Base-by-base conservation (phyloP, 2,329 filamentous ascomycete genomes). In the Cercospora canescens region DNA sequence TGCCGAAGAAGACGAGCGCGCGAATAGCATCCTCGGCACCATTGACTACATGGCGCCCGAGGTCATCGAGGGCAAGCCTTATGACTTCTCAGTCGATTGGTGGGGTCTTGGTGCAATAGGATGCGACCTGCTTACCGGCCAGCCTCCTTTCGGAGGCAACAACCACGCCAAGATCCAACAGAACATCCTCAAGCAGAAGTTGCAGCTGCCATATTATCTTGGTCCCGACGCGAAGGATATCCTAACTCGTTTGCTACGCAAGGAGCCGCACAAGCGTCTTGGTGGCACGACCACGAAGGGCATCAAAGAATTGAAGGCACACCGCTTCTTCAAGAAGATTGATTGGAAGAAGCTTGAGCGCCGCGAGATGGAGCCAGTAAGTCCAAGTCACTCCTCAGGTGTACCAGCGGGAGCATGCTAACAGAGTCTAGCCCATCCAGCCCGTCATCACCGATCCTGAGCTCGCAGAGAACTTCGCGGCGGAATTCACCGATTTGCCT, bases 11-110 rank as follows among this genome's bases (percentile, higher is more conserved):
- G 85, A 85, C 70, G 68, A 70, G 11, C 85, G 84, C 34, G 97
- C 94, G 84, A 92, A 93, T 80, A 97, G 93, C 48, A 91, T 97
- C 71, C 88, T 97, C 9, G 95, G 95, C 59, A 99, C 95, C 0
- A 90, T 97, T 65, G 95, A 98, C 78, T 99, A 99, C 85, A 99
- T 99, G 95, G 96, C 95, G 0, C 95, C 95, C 0, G 95, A 99
- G 80, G 91, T 99, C 60, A 88, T 99, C 67, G 87, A 89, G 68
- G 94, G 93, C 67, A 89, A 91, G 70, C 89, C 92, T 71, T 99
- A 99, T 78, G 94, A 94, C 75, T 94, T 94, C 79, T 90, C 93
- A 1, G 96, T 97, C 18, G 95, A 99, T 81, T 99, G 94, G 94
- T 99, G 95, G 95, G 97, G 94, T 4, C 89, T 99, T 55, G 95